These are phyloP conservation scores for Lachancea kluyveri DNA, from an alignment of 805 yeast genomes.

Conservation along the genomic window DNA sequence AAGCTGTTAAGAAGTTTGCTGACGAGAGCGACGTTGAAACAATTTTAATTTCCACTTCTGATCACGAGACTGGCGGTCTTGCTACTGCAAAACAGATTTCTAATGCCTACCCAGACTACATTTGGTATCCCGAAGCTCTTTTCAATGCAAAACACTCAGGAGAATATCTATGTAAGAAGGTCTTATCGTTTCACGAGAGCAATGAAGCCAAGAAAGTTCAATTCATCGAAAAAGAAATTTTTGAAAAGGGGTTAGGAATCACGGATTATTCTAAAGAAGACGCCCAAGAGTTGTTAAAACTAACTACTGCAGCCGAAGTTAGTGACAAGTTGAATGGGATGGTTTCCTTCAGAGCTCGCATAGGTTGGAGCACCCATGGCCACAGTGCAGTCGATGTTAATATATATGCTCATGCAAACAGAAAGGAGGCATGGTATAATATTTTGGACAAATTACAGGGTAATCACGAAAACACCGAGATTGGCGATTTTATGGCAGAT, in stretches of 20 bases:
- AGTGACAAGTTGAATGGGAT: constrained; percentile 56
- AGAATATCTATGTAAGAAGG: constrained; percentile 51
- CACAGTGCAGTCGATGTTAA: constrained; percentile 96
- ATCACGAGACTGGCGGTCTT: constrained; percentile 95
- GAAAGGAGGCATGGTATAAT: constrained; percentile 36
- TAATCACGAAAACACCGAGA: constrained; percentile 79
- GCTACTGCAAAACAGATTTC: constrained; percentile 78
- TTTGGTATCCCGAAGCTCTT: constrained; percentile 81
- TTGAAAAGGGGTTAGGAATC: constrained; percentile 65
- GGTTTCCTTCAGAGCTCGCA: constrained; percentile 74
- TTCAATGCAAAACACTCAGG: constrained; percentile 69
- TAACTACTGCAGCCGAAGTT: constrained; percentile 23
- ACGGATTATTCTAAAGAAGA: constrained; percentile 51
- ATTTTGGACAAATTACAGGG: constrained; percentile 54
- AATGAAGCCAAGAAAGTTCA: constrained; percentile 24
- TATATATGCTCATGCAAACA: constrained; percentile 73
- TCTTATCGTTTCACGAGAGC: constrained; percentile 32
- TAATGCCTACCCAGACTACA: constrained; percentile 69
- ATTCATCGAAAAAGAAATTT: constrained; percentile 47
- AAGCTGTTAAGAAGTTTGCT: constrained; percentile 66
- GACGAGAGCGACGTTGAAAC: constrained; percentile 69
- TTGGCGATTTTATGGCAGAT: constrained; percentile 66
- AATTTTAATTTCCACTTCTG: constrained; percentile 74
- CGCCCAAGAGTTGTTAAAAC: constrained; percentile 35
- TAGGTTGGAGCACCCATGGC: constrained; percentile 97